Conservation (phyloP, 805 yeast species). For the Lipomyces japonicus region DNA sequence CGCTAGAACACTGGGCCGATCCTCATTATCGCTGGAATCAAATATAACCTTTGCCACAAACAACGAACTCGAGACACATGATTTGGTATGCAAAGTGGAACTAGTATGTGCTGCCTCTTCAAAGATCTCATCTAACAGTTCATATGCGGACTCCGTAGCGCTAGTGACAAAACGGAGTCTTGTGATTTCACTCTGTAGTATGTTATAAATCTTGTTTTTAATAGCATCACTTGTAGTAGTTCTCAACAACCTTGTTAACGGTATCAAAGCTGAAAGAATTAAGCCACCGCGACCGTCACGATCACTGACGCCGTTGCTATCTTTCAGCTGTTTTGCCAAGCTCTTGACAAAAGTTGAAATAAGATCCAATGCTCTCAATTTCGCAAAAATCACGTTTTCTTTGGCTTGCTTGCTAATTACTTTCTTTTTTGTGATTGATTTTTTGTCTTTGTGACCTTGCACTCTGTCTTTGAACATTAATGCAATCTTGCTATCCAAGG, state of each 20-base stretch:
- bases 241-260: slow-evolving; percentile 5
- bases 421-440: slow-evolving; percentile 7
- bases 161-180: background rate
- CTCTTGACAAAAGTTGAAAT: background rate
- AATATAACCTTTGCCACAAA: background rate
- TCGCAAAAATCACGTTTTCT: slow-evolving; percentile 3
- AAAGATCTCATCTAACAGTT: background rate
- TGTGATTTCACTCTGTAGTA: background rate
- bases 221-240: background rate
- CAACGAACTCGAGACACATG: background rate
- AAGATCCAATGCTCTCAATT: slow-evolving; percentile 4
- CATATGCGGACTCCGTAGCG: background rate
- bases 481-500: slow-evolving; percentile 16
- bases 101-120: slow-evolving; percentile 10
- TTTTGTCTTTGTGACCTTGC: slow-evolving; percentile 3
- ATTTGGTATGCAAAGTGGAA: slow-evolving; percentile 1
- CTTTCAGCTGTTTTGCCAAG: background rate
- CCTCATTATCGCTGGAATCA: background rate
- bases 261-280: no score
- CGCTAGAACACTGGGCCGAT: background rate
- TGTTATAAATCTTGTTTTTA: background rate
- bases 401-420: slow-evolving; percentile 1
- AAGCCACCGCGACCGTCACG: no score
- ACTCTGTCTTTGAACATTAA: slow-evolving; percentile 20
- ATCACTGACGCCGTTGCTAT: no score